A percentile compares a stretch with the other conserved stretches of the same genome.
phyloP scores from a whole-genome alignment of 2,329 filamentous ascomycete species.

The Diaporthe nobilis region DNA sequence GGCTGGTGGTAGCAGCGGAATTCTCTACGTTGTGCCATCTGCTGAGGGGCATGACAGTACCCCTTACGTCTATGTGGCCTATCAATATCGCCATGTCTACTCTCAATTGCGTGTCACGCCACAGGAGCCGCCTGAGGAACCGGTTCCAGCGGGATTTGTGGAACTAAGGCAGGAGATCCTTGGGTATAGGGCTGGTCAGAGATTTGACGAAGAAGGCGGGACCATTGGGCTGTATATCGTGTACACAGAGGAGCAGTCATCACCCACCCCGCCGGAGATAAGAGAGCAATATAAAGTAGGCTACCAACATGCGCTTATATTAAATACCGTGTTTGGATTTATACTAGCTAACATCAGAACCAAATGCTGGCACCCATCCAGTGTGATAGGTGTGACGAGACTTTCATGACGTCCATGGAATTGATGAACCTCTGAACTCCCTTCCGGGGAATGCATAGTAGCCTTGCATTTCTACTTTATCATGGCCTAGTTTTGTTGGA shows the following conservation, averaged over 20 bases:
- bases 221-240: constrained; percentile 6
- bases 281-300: constrained; percentile 2
- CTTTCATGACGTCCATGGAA: background rate
- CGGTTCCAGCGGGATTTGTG: background rate
- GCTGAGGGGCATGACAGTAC: background rate
- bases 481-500: too few relatives aligned
- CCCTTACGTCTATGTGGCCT: constrained; percentile 22
- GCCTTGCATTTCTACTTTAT: background rate
- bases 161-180: background rate
- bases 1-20: background rate
- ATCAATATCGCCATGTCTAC: background rate
- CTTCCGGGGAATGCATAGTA: constrained; percentile 11
- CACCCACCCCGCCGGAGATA: background rate
- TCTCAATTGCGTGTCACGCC: constrained; percentile 8
- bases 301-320: background rate
- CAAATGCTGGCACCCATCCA: constrained; percentile 2
- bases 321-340: too few relatives aligned
- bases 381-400: background rate
- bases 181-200: background rate
- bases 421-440: background rate
- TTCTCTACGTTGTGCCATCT: constrained; percentile 9
- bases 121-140: constrained; percentile 2
- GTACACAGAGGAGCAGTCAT: constrained; percentile 1
- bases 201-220: background rate
- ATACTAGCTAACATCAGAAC: background rate